Percentiles rank a stretch among this genome's conserved stretches.
phyloP scores from a whole-genome alignment of 768 basidiomycete species.

The Russula lepida region DNA sequence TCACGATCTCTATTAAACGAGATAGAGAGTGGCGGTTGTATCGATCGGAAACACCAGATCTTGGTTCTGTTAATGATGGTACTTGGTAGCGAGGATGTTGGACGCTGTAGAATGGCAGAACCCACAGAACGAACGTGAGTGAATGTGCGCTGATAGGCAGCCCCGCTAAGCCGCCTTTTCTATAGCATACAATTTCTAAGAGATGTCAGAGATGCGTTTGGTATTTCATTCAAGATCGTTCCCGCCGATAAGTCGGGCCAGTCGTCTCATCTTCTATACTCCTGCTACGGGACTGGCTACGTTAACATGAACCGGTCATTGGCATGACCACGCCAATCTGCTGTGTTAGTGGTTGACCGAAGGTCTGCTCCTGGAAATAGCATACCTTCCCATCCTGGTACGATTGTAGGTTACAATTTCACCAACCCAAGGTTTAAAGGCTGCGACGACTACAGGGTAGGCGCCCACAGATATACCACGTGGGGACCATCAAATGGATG shows the following conservation, averaged over 20 bases:
- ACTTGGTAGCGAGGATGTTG: constrained; percentile 95
- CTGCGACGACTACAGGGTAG: background rate
- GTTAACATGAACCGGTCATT: constrained; percentile 78
- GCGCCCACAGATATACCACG: background rate
- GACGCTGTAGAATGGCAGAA: constrained; percentile 78
- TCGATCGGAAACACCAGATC: constrained; percentile 83
- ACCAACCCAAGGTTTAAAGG: background rate
- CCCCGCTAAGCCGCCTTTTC: constrained; percentile 11
- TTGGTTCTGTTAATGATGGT: constrained; percentile 87
- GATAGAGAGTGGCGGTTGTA: constrained; percentile 76
- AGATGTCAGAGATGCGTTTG: constrained; percentile 75
- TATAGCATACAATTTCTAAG: constrained; percentile 84
- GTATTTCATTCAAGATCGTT: constrained; percentile 87
- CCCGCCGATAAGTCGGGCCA: constrained; percentile 46
- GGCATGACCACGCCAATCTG: constrained; percentile 35
- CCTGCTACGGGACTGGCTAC: constrained; percentile 90
- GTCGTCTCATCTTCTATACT: constrained; percentile 59
- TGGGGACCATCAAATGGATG: background rate
- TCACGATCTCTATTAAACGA: constrained; percentile 72
- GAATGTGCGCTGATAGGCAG: background rate
- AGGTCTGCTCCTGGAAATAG: background rate
- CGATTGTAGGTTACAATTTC: background rate
- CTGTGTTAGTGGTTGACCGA: background rate
- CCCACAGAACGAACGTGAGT: constrained; percentile 66
- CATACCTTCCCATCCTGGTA: background rate